Evolutionary conservation across 805 yeast genomes (phyloP), one percentile per base, ranked within the genome.

Genomic region (Sugiyamaella marilandica): DNA sequence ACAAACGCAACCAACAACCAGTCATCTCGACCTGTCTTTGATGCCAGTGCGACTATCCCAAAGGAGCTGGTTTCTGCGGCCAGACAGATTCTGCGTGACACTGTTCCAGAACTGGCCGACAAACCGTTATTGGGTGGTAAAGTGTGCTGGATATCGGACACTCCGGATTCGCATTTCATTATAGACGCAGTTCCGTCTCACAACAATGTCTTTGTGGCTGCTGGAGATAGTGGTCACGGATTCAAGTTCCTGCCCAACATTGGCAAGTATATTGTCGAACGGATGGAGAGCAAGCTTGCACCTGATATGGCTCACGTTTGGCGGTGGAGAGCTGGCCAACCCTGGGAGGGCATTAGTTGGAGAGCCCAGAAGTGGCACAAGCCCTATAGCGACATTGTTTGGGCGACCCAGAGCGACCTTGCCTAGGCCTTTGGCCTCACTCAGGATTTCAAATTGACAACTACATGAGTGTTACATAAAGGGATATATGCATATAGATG

Each of bases 181-280:
- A 39, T 39, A 14, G 43, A 39, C 19, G 11, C 13, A 39, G 43
- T 39, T 21, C 43, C 43, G 5, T 62, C 60, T 21, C 50, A 55
- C 33, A 61, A 62, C 0, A 53, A 54, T n/a, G 47, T 69, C 37
- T 51, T 67, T 31, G 46, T 70, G 16, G 72, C 67, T 11, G 65
- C 74, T 33, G 74, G 74, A 44, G 74, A 70, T 41, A 68, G 73
- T 5, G 73, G 74, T 1, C 65, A 67, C 44, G 72, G 72, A 0
- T 70, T 68, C 63, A 70, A 68, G 59, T 62, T 62, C 53, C 65
- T 70, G 71, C 74, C 74, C 5, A 59, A 58, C 18, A 59, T 69
- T 32, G 74, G 73, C 32, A 59, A 65, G 26, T 68, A 64, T 49
- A 61, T 69, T 11, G 53, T 45, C 11, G 39, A 50, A 5, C 34